Conservation (phyloP, 2,329 filamentous ascomycete genomes). For the Xylariaceae sp. region DNA sequence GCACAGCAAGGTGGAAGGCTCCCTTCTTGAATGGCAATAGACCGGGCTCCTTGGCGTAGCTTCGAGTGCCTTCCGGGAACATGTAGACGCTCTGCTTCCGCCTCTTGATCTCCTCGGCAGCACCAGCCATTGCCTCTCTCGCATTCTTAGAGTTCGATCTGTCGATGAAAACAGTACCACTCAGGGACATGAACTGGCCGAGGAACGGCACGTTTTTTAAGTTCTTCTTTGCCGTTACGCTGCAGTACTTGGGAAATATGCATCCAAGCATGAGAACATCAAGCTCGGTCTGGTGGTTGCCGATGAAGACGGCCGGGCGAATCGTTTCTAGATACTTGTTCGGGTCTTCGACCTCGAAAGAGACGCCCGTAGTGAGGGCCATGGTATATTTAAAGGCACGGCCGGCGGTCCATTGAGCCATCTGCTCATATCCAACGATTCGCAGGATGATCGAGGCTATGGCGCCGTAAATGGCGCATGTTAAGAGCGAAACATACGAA, state of each 20-base stretch:
- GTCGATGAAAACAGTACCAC: slow-evolving; percentile 92
- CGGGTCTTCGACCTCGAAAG: slow-evolving; percentile 68
- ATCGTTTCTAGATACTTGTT: slow-evolving; percentile 55
- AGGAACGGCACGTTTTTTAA: slow-evolving; percentile 76
- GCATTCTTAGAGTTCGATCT: slow-evolving; percentile 78
- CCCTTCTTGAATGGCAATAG: slow-evolving; percentile 98
- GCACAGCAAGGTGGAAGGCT: slow-evolving; percentile 90
- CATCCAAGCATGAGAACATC: slow-evolving; percentile 87
- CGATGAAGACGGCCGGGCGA: slow-evolving; percentile 83
- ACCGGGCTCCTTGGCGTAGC: slow-evolving; percentile 74
- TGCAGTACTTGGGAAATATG: slow-evolving; percentile 88
- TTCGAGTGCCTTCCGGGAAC: slow-evolving; percentile 89
- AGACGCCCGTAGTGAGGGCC: slow-evolving; percentile 67
- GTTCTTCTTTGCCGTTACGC: slow-evolving; percentile 84
- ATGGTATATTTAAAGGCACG: slow-evolving; percentile 77
- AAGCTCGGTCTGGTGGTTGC: slow-evolving; percentile 94
- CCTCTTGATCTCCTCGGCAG: slow-evolving; percentile 70
- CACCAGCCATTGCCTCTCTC: slow-evolving; percentile 76
- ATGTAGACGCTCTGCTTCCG: slow-evolving; percentile 75
- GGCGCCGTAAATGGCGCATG: slow-evolving; percentile 67
- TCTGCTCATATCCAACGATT: slow-evolving; percentile 63
- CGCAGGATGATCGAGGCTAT: slow-evolving; percentile 67
- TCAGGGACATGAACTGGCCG: slow-evolving; percentile 90
- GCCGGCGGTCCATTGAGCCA: slow-evolving; percentile 80
- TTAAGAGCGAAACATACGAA: slow-evolving; percentile 57